Evolutionary conservation across 2,329 filamentous ascomycete genomes (phyloP).

Genomic region (Colletotrichum sp.): DNA sequence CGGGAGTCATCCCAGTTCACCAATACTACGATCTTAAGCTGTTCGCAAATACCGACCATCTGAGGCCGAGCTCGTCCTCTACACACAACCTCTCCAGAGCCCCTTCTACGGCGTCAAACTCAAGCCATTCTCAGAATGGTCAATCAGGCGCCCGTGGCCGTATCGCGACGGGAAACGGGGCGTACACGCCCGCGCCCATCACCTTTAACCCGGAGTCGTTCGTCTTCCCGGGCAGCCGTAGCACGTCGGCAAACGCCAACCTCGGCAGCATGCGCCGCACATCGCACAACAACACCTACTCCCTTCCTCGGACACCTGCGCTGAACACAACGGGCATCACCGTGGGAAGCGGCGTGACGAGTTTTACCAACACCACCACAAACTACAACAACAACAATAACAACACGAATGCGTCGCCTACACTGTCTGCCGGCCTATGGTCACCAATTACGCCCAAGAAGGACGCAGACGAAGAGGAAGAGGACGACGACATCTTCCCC

Average conservation of each 20-base stretch:
- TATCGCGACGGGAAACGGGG: conserved; percentile 26
- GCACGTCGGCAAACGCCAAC: conserved; percentile 49
- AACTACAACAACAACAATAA: background rate
- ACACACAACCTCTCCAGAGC: conserved; percentile 32
- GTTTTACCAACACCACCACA: conserved; percentile 27
- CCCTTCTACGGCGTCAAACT: conserved; percentile 38
- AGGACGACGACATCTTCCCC: conserved; percentile 56
- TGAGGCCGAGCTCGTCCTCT: conserved; percentile 52
- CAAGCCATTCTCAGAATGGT: conserved; percentile 28
- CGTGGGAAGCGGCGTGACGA: conserved; percentile 42
- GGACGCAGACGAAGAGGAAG: conserved; percentile 49
- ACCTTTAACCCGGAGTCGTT: conserved; percentile 42
- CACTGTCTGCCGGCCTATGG: conserved; percentile 54
- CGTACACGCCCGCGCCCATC: conserved; percentile 25
- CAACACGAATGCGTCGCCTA: conserved; percentile 34
- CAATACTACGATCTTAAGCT: conserved; percentile 76
- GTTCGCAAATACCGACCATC: conserved; percentile 77
- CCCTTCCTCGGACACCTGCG: conserved; percentile 30
- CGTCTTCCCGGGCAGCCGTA: conserved; percentile 44
- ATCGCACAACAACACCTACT: conserved; percentile 24
- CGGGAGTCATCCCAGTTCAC: conserved; percentile 50
- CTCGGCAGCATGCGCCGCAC: conserved; percentile 38
- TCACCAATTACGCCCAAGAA: conserved; percentile 39
- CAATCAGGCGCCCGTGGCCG: conserved; percentile 40
- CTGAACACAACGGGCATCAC: conserved; percentile 40